A percentile compares a stretch with the other conserved stretches of the same genome.
These are phyloP conservation scores for Cryptomeria japonica DNA, from an alignment of 75 land plant genomes.

Conservation along the genomic window DNA sequence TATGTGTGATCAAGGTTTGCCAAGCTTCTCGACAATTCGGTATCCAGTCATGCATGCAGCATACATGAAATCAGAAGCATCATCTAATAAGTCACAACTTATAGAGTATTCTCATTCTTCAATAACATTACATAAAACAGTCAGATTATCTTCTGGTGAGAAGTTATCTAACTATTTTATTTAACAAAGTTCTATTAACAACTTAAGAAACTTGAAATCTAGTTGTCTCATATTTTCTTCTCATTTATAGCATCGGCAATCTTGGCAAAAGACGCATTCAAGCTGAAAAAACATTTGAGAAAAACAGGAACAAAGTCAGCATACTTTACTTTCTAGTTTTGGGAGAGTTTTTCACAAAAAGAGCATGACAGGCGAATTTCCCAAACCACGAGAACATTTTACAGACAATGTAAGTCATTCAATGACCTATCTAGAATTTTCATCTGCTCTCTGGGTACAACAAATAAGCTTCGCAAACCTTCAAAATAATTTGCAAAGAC, in stretches of 20 bases:
- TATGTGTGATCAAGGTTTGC: not conserved
- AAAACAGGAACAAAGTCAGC: not conserved
- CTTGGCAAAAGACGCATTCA: not conserved
- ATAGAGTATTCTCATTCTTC: not conserved
- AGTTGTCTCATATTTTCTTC: not conserved
- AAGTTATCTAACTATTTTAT: not conserved
- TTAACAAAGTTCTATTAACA: not conserved
- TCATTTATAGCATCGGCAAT: not conserved
- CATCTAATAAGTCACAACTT: not conserved
- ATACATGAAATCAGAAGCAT: not conserved
- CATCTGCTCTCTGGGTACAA: not conserved
- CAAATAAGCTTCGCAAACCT: not conserved
- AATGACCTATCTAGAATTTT: not conserved
- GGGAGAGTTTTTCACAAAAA: not conserved
- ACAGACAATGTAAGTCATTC: not conserved
- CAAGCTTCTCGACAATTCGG: not conserved
- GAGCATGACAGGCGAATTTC: not conserved
- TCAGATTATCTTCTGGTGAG: not conserved
- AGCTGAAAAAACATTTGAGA: not conserved
- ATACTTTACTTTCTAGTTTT: not conserved
- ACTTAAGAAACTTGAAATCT: not conserved
- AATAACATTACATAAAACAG: not conserved
- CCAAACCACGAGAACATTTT: not conserved
- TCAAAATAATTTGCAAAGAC: not conserved
- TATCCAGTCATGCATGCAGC: not conserved